phyloP scores from a whole-genome alignment of 129 eudicot genomes.

The Escallonia herrerae region DNA sequence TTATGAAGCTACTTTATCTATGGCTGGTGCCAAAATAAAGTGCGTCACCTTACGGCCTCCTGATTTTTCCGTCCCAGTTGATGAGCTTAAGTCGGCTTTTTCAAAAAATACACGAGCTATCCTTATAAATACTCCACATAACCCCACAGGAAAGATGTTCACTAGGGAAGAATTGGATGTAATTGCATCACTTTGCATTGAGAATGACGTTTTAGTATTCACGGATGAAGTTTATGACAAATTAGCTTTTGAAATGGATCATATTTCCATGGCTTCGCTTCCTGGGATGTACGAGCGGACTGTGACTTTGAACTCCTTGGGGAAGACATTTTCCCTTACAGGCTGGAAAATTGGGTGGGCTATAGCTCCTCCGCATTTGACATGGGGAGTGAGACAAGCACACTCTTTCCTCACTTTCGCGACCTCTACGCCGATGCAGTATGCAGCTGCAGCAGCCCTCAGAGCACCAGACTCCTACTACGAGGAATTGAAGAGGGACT shows the following conservation, averaged over 20 bases:
- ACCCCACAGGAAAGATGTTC: slow-evolving; percentile 98
- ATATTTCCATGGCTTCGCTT: slow-evolving; percentile 79
- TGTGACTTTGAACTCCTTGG: slow-evolving; percentile 76
- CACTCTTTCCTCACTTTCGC: slow-evolving; percentile 93
- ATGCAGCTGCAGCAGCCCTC: slow-evolving; percentile 71
- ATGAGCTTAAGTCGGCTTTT: slow-evolving; percentile 59
- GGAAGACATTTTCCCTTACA: slow-evolving; percentile 89
- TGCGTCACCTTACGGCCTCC: slow-evolving; percentile 77
- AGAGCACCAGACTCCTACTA: slow-evolving; percentile 73
- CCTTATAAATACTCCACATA: slow-evolving; percentile 87
- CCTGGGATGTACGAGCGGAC: slow-evolving; percentile 98
- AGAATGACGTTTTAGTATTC: slow-evolving; percentile 82
- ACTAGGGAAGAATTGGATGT: slow-evolving; percentile 57
- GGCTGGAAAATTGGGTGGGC: slow-evolving; percentile 99
- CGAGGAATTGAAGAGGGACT: slow-evolving; percentile 63
- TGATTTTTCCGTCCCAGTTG: slow-evolving; percentile 63
- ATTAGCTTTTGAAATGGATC: slow-evolving; percentile 87
- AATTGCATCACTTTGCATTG: slow-evolving; percentile 70
- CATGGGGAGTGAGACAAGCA: slow-evolving; percentile 95
- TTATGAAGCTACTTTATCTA: slow-evolving; percentile 84
- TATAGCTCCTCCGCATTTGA: slow-evolving; percentile 76
- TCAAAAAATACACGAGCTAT: slow-evolving; percentile 89
- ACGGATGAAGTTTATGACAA: slow-evolving; percentile 94
- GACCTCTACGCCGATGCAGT: slow-evolving; percentile 94
- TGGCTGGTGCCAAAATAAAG: slow-evolving; percentile 92